phyloP scores from a whole-genome alignment of 2,329 filamentous ascomycete genomes.

The Coniella vitis region DNA sequence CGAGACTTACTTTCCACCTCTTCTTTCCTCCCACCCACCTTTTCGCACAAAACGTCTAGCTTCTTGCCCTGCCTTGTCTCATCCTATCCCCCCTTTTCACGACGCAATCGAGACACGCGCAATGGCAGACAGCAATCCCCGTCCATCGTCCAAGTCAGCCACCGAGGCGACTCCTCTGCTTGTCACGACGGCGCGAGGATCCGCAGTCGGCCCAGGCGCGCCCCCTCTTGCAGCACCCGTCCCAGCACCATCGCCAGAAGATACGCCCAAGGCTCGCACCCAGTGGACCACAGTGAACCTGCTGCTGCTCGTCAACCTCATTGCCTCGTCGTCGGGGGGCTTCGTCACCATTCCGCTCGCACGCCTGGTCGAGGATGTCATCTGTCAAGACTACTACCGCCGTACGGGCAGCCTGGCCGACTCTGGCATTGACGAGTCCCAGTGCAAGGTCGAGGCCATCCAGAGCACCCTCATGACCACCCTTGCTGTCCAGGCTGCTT shows the following conservation, averaged over 20 bases:
- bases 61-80: too few relatives aligned
- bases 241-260: neutral
- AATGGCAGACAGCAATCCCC: too few relatives aligned
- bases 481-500: neutral
- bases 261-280: neutral
- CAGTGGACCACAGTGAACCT: neutral
- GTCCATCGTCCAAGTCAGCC: too few relatives aligned
- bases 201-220: neutral
- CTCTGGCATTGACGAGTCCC: slow-evolving; percentile 8
- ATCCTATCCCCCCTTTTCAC: too few relatives aligned
- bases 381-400: slow-evolving; percentile 9
- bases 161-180: too few relatives aligned
- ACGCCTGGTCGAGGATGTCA: slow-evolving; percentile 3
- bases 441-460: slow-evolving; percentile 11
- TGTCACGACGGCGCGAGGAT: too few relatives aligned
- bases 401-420: neutral
- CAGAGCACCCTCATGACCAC: slow-evolving; percentile 5
- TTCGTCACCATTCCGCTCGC: neutral
- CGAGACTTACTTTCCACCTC: too few relatives aligned
- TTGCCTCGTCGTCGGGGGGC: neutral
- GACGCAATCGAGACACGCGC: too few relatives aligned
- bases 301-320: neutral
- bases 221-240: neutral
- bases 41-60: too few relatives aligned
- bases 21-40: too few relatives aligned